Evolutionary conservation across 2,329 filamentous ascomycete species (phyloP).

Genomic region (Plectosphaerella sp.): DNA sequence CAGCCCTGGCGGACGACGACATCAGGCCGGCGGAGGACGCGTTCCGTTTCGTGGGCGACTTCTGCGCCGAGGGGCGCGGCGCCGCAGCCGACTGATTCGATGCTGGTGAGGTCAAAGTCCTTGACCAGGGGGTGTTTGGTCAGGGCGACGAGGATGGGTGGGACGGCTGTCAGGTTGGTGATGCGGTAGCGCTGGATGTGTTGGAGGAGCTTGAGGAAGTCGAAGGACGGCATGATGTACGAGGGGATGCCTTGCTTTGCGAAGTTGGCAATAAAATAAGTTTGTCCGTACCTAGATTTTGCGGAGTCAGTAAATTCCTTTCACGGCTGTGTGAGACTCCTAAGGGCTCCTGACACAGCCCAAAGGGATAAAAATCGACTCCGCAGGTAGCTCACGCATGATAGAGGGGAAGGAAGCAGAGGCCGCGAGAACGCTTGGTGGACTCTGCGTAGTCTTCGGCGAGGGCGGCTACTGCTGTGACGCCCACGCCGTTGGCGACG

Average conservation of each 20-base stretch:
- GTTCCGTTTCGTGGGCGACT: slow-evolving; percentile 53
- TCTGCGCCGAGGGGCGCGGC: slow-evolving; percentile 65
- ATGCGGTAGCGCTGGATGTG: slow-evolving; percentile 65
- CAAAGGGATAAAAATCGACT: too few relatives aligned
- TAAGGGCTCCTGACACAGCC: too few relatives aligned
- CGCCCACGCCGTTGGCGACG: slow-evolving; percentile 64
- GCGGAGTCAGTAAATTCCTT: too few relatives aligned
- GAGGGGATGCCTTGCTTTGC: slow-evolving; percentile 56
- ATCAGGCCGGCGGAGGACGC: slow-evolving; percentile 16
- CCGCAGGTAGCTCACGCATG: too few relatives aligned
- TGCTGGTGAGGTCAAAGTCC: slow-evolving; percentile 63
- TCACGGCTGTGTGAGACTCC: too few relatives aligned
- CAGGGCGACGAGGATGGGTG: slow-evolving; percentile 69
- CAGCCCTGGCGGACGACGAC: slow-evolving; percentile 61
- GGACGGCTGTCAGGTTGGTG: slow-evolving; percentile 63
- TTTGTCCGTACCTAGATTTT: slow-evolving; percentile 73
- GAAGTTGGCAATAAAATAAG: slow-evolving; percentile 59
- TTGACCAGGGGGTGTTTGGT: slow-evolving; percentile 64
- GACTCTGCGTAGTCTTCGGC: slow-evolving; percentile 44
- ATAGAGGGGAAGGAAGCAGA: slow-evolving; percentile 75
- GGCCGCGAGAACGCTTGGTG: slow-evolving; percentile 30
- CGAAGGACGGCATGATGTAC: slow-evolving; percentile 76
- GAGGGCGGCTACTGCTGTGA: slow-evolving; percentile 40
- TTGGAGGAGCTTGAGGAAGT: slow-evolving; percentile 67
- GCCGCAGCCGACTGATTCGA: slow-evolving; percentile 57